Conservation (phyloP, 1,284 basidiomycete species). For the Puccinia polysora region DNA sequence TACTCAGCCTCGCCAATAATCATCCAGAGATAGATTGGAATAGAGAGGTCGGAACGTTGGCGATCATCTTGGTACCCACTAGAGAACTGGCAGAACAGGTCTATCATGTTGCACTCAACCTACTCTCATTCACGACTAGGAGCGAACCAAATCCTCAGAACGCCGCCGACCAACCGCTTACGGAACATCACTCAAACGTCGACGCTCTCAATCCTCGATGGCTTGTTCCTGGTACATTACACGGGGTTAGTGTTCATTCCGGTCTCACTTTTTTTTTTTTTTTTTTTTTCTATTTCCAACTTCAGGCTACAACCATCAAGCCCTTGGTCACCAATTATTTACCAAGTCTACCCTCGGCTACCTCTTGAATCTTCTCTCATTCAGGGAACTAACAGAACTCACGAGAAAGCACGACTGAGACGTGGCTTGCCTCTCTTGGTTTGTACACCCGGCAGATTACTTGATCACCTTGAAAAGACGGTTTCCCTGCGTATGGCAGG, state of each 20-base stretch:
- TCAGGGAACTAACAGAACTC: slow-evolving; percentile 67
- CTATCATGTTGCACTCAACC: slow-evolving; percentile 63
- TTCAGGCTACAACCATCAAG: too few species aligned
- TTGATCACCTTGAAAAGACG: slow-evolving; percentile 76
- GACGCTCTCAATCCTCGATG: slow-evolving; percentile 64
- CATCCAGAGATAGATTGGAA: slow-evolving; percentile 60
- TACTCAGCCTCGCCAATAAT: slow-evolving; percentile 80
- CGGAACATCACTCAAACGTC: slow-evolving; percentile 59
- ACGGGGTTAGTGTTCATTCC: slow-evolving; percentile 25
- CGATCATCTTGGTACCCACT: slow-evolving; percentile 89
- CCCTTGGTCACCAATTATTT: too few species aligned
- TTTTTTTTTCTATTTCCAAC: background rate
- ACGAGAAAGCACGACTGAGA: slow-evolving; percentile 68
- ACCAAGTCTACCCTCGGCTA: background rate
- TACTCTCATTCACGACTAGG: slow-evolving; percentile 58
- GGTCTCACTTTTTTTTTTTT: background rate
- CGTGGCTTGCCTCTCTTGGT: slow-evolving; percentile 71
- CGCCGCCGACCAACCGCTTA: slow-evolving; percentile 57
- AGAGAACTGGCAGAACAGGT: slow-evolving; percentile 94
- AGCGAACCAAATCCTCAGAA: slow-evolving; percentile 48
- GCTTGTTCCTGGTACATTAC: slow-evolving; percentile 87
- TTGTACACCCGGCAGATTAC: slow-evolving; percentile 65
- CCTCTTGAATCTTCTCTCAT: background rate
- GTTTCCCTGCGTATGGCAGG: slow-evolving; percentile 52
- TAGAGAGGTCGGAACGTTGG: slow-evolving; percentile 78